phyloP scores from a whole-genome alignment of 768 basidiomycete genomes.

The Boletus eberwhitei region DNA sequence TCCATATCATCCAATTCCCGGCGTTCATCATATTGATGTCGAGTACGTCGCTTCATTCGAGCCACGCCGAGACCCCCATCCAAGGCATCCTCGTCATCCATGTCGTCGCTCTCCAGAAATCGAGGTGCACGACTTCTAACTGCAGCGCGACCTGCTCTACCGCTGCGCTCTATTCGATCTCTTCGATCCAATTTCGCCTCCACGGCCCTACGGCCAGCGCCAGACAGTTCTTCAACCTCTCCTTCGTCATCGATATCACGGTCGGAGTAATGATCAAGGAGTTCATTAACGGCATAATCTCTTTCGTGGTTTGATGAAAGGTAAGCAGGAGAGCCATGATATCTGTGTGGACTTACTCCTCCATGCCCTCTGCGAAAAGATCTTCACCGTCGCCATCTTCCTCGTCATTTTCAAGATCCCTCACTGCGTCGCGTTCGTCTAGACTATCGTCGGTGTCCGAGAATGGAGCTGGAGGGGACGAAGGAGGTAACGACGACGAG shows the following conservation, averaged over 20 bases:
- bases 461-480: slow-evolving; percentile 79
- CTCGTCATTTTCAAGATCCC: slow-evolving; percentile 62
- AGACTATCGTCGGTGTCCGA: slow-evolving; percentile 83
- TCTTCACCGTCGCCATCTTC: slow-evolving; percentile 91
- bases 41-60: slow-evolving; percentile 76
- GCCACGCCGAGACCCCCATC: slow-evolving; percentile 63
- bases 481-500: slow-evolving; percentile 78
- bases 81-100: slow-evolving; percentile 71
- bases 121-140: slow-evolving; percentile 79
- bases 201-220: slow-evolving; percentile 70
- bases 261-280: slow-evolving; percentile 84
- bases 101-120: slow-evolving; percentile 81
- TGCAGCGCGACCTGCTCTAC: slow-evolving; percentile 67
- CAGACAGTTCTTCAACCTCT: slow-evolving; percentile 64
- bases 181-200: slow-evolving; percentile 87
- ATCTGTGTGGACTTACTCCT: slow-evolving; percentile 50
- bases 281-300: slow-evolving; percentile 82
- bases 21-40: slow-evolving; percentile 92
- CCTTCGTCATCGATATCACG: slow-evolving; percentile 83
- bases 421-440: slow-evolving; percentile 65
- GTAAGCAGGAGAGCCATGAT: slow-evolving; percentile 7
- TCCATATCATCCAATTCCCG: slow-evolving; percentile 89
- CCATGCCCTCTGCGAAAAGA: slow-evolving; percentile 78
- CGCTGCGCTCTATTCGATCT: slow-evolving; percentile 69
- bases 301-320: slow-evolving; percentile 33